phyloP scores from a whole-genome alignment of 2,329 filamentous ascomycete species.

The Fusarium euwallaceae region DNA sequence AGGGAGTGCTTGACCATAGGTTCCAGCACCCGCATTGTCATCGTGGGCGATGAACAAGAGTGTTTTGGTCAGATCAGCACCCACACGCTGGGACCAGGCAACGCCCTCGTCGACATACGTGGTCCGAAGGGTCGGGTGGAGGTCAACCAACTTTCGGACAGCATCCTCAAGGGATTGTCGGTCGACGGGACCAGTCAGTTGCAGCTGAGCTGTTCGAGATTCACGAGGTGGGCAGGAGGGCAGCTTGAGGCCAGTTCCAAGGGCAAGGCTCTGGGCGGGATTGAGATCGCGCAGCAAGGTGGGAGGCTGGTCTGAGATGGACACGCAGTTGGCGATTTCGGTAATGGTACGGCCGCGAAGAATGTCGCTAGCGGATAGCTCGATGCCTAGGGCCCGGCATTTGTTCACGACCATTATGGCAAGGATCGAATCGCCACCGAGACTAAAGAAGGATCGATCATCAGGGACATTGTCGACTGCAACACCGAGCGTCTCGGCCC shows the following conservation, averaged over 20 bases:
- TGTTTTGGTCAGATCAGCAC: too few species aligned
- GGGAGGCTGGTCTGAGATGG: constrained; percentile 4
- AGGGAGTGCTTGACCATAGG: not conserved
- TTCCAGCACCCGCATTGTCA: too few species aligned
- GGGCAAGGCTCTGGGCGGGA: constrained; percentile 6
- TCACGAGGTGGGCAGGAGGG: not conserved
- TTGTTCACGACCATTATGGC: constrained; percentile 34
- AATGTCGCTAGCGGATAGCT: constrained; percentile 10
- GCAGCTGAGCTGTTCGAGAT: constrained; percentile 2
- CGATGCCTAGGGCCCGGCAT: constrained; percentile 6
- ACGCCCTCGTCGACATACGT: not conserved
- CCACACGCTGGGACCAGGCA: not conserved
- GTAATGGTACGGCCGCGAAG: constrained; percentile 4
- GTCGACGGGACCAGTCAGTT: not conserved
- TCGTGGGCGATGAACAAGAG: too few species aligned
- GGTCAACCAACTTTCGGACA: constrained; percentile 1
- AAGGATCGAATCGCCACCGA: constrained; percentile 47
- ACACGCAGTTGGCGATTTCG: not conserved
- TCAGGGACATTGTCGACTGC: constrained; percentile 38
- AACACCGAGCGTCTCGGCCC: not conserved
- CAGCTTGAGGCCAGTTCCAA: not conserved
- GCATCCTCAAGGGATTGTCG: constrained; percentile 4
- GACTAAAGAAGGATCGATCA: constrained; percentile 38
- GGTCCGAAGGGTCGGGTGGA: constrained; percentile 2
- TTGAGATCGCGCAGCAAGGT: not conserved